Base-by-base conservation (phyloP, 805 yeast species). In the Teunomyces aglyptinius region DNA sequence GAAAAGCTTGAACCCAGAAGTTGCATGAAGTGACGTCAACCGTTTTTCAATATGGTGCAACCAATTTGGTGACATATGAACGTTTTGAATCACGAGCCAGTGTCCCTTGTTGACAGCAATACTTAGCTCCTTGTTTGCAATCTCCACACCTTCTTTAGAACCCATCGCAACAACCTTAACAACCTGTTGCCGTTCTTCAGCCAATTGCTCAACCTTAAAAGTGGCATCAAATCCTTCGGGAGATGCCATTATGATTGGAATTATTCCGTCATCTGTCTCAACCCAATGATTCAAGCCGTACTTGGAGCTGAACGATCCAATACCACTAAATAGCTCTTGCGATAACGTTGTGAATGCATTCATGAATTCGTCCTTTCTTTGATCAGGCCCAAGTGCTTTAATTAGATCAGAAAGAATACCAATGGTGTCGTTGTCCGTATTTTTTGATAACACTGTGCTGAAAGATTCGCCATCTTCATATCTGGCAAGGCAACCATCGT, bases 81-180 rank as follows among this genome's bases (percentile, higher is more conserved):
- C 69, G 57, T 91, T 91, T 59, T 92, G 96, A 26, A 92, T 63
- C 24, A 91, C 55, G 0, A 92, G 62, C 96, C 96, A 89, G 1
- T 61, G 55, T 0, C 88, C 89, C 1, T 58, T 58, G n/a, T 59
- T 65, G 1, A 74, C 58, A 0, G 81, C 79, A 7, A 60, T 63
- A 1, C 60, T 56, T 6, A 89, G 65, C n/a, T 80, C 79, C 42
- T 69, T 65, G 18, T 77, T 78, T 0, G 92, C 91, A 34, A 72
- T 65, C 2, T 69, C 76, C 1, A 71, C 61, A 7, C 87, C 84
- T 61, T 89, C 96, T 19, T 62, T 59, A 0, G 95, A 80, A 0
- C 96, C 97, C 79, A 91, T 73, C 0, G 96, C 79, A 32, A 87
- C 74, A 1, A 75, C 61, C 0, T 56, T 59, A 28, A 83, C 56